Evolutionary conservation across 2,329 filamentous ascomycete species (phyloP).

Genomic region (Exserohilum rostratum): DNA sequence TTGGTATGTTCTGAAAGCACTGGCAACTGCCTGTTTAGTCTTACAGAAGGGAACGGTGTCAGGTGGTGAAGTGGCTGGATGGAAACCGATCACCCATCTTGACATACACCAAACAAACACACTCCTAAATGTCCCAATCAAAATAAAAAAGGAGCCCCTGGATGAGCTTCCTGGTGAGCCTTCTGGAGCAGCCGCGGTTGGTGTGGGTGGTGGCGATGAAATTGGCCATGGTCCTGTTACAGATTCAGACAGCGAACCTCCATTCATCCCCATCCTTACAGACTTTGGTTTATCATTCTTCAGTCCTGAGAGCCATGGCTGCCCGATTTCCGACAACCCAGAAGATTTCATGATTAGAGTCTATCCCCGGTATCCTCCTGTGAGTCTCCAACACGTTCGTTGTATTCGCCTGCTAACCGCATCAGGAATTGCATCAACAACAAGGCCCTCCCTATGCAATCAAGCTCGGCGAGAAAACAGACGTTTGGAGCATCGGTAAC

Average conservation of each 20-base stretch:
- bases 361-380: background rate
- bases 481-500: conserved; percentile 4
- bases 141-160: background rate
- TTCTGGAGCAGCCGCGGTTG: too few species aligned
- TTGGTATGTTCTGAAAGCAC: background rate
- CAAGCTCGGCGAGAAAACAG: conserved; percentile 1
- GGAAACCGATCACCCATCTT: background rate
- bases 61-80: background rate
- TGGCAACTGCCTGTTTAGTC: background rate
- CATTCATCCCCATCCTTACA: background rate
- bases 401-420: background rate
- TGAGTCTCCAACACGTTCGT: background rate
- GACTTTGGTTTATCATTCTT: conserved; percentile 4
- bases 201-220: too few species aligned
- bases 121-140: background rate
- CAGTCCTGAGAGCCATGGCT: background rate
- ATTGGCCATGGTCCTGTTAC: too few species aligned
- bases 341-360: background rate
- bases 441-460: background rate
- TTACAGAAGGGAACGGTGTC: background rate
- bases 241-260: background rate
- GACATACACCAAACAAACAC: background rate
- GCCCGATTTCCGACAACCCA: conserved; percentile 1
- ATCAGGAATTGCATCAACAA: background rate
- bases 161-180: too few species aligned